These are phyloP conservation scores for Geoglossum glabrum DNA, from an alignment of 495 filamentous ascomycete species.

Conservation along the genomic window DNA sequence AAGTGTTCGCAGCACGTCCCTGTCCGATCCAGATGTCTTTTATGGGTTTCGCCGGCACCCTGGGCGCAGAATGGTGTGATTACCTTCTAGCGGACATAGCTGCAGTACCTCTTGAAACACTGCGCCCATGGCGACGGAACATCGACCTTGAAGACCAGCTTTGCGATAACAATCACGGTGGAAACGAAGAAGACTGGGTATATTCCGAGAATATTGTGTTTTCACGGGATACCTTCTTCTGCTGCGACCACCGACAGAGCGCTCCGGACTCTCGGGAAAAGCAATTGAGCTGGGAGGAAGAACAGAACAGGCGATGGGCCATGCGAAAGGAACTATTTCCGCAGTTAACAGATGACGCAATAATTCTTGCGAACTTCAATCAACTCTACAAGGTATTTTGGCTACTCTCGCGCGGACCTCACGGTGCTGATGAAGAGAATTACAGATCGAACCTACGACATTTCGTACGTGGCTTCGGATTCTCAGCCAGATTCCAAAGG, in stretches of 20 bases:
- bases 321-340: constrained; percentile 96
- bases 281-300: constrained; percentile 60
- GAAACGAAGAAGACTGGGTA: constrained; percentile 55
- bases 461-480: constrained; percentile 95
- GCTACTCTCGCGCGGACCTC: not conserved
- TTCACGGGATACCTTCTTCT: constrained; percentile 93
- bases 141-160: constrained; percentile 50
- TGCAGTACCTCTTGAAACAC: constrained; percentile 63
- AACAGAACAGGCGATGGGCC: constrained; percentile 65
- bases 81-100: constrained; percentile 84
- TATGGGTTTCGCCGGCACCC: constrained; percentile 94
- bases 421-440: constrained; percentile 4
- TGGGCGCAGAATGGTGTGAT: constrained; percentile 97
- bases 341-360: constrained; percentile 53
- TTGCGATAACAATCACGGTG: constrained; percentile 44
- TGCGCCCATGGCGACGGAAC: constrained; percentile 60
- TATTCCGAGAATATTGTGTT: constrained; percentile 96
- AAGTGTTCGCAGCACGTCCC: constrained; percentile 87
- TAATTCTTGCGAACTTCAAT: constrained; percentile 97
- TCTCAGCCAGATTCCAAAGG: constrained; percentile 65
- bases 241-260: constrained; percentile 91
- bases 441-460: constrained; percentile 87
- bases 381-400: constrained; percentile 86
- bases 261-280: constrained; percentile 52
- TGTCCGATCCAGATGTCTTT: constrained; percentile 99